Evolutionary conservation across 2,329 filamentous ascomycete species (phyloP), one percentile per base, ranked within the genome.

Genomic region (Cladophialophora chaetospira): DNA sequence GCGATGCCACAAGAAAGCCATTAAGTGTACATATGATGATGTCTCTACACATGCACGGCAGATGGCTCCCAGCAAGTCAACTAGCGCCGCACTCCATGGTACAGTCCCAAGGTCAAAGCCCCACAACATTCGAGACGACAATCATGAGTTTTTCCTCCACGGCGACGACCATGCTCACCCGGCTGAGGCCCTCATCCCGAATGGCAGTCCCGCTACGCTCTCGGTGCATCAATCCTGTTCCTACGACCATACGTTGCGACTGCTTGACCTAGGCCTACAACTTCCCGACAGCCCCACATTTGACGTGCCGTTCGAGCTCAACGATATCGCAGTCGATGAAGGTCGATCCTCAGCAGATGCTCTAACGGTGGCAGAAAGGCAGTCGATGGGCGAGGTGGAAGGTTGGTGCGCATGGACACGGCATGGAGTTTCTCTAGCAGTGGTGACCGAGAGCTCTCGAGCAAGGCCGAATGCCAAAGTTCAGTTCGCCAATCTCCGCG

Each of bases 21-120:
- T 67, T 5, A 53, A 56, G 5, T 68, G 65, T 47, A 25, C 60
- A 11, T 67, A 67, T 38, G 58, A 63, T 4, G 8, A 21, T n/a
- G n/a, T n/a, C n/a, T n/a, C n/a, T n/a, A n/a, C n/a, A n/a, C n/a
- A n/a, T n/a, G n/a, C n/a, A n/a, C n/a, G n/a, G n/a, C n/a, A n/a
- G n/a, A n/a, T n/a, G n/a, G n/a, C n/a, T n/a, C n/a, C n/a, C n/a
- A n/a, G n/a, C n/a, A n/a, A n/a, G n/a, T n/a, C n/a, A n/a, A n/a
- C n/a, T n/a, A n/a, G n/a, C n/a, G n/a, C n/a, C n/a, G n/a, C n/a
- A n/a, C n/a, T n/a, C n/a, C n/a, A n/a, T n/a, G n/a, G n/a, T n/a
- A n/a, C n/a, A n/a, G n/a, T n/a, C n/a, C n/a, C n/a, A n/a, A n/a
- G n/a, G n/a, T n/a, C n/a, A n/a, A n/a, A n/a, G n/a, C n/a, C n/a